phyloP scores from a whole-genome alignment of 1,284 basidiomycete genomes.

The Ceratobasidium sp. region DNA sequence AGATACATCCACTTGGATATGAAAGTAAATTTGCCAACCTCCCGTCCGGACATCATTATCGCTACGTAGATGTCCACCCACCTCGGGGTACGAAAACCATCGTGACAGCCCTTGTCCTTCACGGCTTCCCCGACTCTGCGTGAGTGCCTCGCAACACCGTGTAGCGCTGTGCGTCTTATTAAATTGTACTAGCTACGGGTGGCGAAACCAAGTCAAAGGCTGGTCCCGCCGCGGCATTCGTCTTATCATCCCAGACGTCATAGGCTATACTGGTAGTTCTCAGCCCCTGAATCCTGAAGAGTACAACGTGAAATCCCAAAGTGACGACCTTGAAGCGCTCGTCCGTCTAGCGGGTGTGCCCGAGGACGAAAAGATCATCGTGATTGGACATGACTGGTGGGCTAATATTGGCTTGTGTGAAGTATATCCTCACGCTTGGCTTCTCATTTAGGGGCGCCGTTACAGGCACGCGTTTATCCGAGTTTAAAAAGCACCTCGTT shows the following conservation, averaged over 20 bases:
- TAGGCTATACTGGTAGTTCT: conserved; percentile 38
- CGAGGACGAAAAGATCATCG: conserved; percentile 31
- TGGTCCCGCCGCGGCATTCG: conserved; percentile 40
- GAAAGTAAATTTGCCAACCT: conserved; percentile 29
- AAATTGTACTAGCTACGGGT: not conserved
- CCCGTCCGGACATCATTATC: conserved; percentile 27
- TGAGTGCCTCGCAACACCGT: not conserved
- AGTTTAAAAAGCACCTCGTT: conserved; percentile 35
- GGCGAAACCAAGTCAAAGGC: conserved; percentile 40
- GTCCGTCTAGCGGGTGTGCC: conserved; percentile 23
- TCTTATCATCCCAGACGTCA: conserved; percentile 32
- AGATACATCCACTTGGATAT: conserved; percentile 38
- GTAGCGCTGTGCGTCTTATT: no score
- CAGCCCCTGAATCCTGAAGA: conserved; percentile 36
- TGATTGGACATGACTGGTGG: conserved; percentile 39
- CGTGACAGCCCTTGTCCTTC: conserved; percentile 27
- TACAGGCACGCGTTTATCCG: conserved; percentile 13
- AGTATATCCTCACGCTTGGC: no score
- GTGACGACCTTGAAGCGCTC: conserved; percentile 29
- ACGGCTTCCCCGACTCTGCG: conserved; percentile 43
- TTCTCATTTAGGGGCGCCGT: conserved; percentile 16
- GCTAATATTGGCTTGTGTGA: not conserved
- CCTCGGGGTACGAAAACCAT: conserved; percentile 28
- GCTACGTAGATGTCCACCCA: conserved; percentile 37
- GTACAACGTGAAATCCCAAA: conserved; percentile 17